Percentiles rank a stretch among this genome's conserved stretches.
Evolutionary conservation across 768 basidiomycete species (phyloP).

Genomic region (Calocybe indica): DNA sequence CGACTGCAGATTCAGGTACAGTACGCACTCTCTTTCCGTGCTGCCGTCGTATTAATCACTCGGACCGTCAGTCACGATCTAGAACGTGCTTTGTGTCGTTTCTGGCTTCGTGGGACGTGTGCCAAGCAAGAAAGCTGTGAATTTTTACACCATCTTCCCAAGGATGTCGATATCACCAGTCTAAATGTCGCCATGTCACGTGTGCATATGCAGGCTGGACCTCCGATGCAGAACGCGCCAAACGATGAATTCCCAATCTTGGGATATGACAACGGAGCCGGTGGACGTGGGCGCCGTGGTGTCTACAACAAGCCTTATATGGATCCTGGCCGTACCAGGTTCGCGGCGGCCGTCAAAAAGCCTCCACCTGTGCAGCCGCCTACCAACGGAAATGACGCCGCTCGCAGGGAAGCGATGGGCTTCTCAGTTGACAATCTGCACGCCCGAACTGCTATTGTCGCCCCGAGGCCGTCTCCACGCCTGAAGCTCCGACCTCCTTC

Average conservation of each 20-base stretch:
- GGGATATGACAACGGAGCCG: constrained; percentile 34
- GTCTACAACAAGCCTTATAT: constrained; percentile 42
- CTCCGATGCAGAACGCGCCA: constrained; percentile 34
- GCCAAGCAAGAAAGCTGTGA: constrained; percentile 96
- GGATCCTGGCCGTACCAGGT: constrained; percentile 87
- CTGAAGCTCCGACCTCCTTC: constrained; percentile 78
- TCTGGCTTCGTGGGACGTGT: constrained; percentile 97
- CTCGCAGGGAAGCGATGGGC: constrained; percentile 54
- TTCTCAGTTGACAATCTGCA: constrained; percentile 56
- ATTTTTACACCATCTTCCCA: constrained; percentile 88
- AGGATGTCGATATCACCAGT: constrained; percentile 73
- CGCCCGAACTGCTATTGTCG: constrained; percentile 64
- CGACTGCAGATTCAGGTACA: constrained; percentile 96
- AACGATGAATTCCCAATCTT: constrained; percentile 74
- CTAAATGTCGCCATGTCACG: constrained; percentile 64
- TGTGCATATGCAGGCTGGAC: constrained; percentile 51
- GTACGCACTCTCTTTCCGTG: not conserved
- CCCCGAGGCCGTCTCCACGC: constrained; percentile 78
- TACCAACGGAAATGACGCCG: constrained; percentile 25
- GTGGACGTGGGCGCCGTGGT: constrained; percentile 36
- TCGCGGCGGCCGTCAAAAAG: constrained; percentile 88
- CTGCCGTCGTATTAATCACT: constrained; percentile 2
- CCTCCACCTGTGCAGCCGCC: constrained; percentile 21
- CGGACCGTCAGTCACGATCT: constrained; percentile 71
- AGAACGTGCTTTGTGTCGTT: constrained; percentile 90